These are phyloP conservation scores for Umbelopsis sp. DNA, from an alignment of 192 early-diverging fungal species.

Conservation along the genomic window DNA sequence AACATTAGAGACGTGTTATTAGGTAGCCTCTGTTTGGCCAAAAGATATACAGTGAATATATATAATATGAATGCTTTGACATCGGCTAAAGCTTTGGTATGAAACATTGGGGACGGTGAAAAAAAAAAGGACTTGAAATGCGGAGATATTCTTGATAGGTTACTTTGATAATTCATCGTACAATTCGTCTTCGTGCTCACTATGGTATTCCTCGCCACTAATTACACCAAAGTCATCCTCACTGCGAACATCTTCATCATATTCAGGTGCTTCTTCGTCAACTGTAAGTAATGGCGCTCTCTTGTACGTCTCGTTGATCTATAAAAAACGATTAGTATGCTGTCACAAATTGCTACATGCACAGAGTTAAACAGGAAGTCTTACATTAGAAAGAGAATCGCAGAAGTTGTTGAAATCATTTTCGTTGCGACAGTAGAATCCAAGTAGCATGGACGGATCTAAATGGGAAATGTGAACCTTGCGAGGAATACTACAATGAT, in stretches of 20 bases:
- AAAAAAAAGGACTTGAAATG: background rate
- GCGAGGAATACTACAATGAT: slow-evolving; percentile 77
- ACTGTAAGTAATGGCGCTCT: slow-evolving; percentile 65
- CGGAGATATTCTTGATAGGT: background rate
- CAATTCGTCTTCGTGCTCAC: background rate
- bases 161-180: background rate
- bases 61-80: too few relatives aligned
- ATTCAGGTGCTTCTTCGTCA: slow-evolving; percentile 64
- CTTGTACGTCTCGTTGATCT: slow-evolving; percentile 39
- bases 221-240: slow-evolving; percentile 45
- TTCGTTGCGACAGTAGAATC: slow-evolving; percentile 74
- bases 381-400: slow-evolving; percentile 47
- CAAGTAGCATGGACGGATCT: slow-evolving; percentile 94
- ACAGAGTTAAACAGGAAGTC: slow-evolving; percentile 20
- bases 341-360: background rate
- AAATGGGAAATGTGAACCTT: slow-evolving; percentile 75
- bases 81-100: too few relatives aligned
- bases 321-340: background rate
- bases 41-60: too few relatives aligned
- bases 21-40: too few relatives aligned
- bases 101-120: background rate
- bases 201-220: slow-evolving; percentile 34
- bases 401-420: slow-evolving; percentile 66
- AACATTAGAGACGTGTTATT: too few relatives aligned
- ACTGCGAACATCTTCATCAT: slow-evolving; percentile 54